Percentiles rank a stretch among this genome's conserved stretches.
These are phyloP conservation scores for Penicillium argentinense DNA, from an alignment of 495 filamentous ascomycete species.

Conservation along the genomic window DNA sequence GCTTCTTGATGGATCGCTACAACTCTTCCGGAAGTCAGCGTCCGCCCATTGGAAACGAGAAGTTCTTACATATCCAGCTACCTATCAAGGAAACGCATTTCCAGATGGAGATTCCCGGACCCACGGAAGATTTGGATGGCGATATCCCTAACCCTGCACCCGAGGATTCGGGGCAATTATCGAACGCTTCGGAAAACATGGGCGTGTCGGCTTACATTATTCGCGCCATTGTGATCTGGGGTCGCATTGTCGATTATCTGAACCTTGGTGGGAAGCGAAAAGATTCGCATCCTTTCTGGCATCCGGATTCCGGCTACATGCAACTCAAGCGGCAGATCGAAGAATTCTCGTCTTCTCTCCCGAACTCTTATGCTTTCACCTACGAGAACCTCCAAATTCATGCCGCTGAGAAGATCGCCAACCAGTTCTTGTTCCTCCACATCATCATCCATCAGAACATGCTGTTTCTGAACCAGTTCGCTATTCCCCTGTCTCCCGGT, in stretches of 20 bases:
- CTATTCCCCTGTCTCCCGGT: constrained; percentile 69
- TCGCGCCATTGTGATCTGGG: constrained; percentile 83
- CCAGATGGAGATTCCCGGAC: constrained; percentile 84
- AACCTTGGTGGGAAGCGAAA: constrained; percentile 88
- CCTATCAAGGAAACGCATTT: constrained; percentile 90
- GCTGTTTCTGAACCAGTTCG: constrained; percentile 87
- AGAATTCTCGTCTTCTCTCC: constrained; percentile 68
- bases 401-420: constrained; percentile 78
- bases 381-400: constrained; percentile 83
- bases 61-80: constrained; percentile 82
- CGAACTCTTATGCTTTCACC: constrained; percentile 67
- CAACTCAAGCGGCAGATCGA: constrained; percentile 69
- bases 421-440: constrained; percentile 94
- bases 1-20: constrained; percentile 95
- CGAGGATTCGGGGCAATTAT: constrained; percentile 60
- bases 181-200: constrained; percentile 80
- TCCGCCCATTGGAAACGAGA: constrained; percentile 88
- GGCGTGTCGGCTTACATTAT: constrained; percentile 92
- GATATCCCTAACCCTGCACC: constrained; percentile 64
- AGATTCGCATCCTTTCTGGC: constrained; percentile 78
- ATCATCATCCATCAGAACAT: constrained; percentile 86
- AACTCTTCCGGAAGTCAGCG: constrained; percentile 94
- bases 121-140: constrained; percentile 82
- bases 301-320: constrained; percentile 71
- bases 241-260: constrained; percentile 82